phyloP scores from a whole-genome alignment of 495 filamentous ascomycete genomes.

The Lentithecium fluviatile region DNA sequence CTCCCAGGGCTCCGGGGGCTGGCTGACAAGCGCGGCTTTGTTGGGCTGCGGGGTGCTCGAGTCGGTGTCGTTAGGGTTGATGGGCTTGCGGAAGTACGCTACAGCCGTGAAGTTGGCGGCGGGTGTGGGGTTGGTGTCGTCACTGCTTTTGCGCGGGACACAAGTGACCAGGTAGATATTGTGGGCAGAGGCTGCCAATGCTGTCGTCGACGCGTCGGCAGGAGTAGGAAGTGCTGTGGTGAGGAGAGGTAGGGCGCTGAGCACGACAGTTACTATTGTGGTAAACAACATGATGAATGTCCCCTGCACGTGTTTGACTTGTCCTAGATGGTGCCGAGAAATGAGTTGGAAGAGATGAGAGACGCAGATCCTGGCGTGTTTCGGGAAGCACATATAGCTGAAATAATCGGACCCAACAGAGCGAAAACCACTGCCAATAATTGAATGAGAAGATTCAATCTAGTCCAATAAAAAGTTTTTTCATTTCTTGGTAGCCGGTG shows the following conservation, averaged over 20 bases:
- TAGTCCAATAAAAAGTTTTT: not conserved
- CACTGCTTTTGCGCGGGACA: not conserved
- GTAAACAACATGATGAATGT: not conserved
- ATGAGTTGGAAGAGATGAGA: no score
- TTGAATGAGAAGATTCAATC: not conserved
- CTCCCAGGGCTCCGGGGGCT: slow-evolving; percentile 10
- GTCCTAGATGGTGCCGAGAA: no score
- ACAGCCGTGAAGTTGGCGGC: slow-evolving; percentile 7
- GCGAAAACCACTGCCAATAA: no score
- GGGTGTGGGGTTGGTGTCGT: not conserved
- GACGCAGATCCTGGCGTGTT: no score
- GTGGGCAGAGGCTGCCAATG: not conserved
- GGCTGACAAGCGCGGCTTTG: slow-evolving; percentile 1
- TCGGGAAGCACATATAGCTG: no score
- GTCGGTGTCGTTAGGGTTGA: not conserved
- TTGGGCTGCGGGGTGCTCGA: not conserved
- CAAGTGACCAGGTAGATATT: slow-evolving; percentile 20
- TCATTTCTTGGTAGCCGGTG: not conserved
- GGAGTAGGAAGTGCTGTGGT: slow-evolving; percentile 10
- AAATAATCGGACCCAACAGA: no score
- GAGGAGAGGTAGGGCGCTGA: slow-evolving; percentile 1
- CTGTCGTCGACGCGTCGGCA: not conserved
- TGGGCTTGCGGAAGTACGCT: slow-evolving; percentile 7
- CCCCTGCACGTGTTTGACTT: no score
- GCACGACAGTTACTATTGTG: not conserved